These are phyloP conservation scores for Irineochytrium annulatum DNA, from an alignment of 192 early-diverging fungal genomes.

Conservation along the genomic window DNA sequence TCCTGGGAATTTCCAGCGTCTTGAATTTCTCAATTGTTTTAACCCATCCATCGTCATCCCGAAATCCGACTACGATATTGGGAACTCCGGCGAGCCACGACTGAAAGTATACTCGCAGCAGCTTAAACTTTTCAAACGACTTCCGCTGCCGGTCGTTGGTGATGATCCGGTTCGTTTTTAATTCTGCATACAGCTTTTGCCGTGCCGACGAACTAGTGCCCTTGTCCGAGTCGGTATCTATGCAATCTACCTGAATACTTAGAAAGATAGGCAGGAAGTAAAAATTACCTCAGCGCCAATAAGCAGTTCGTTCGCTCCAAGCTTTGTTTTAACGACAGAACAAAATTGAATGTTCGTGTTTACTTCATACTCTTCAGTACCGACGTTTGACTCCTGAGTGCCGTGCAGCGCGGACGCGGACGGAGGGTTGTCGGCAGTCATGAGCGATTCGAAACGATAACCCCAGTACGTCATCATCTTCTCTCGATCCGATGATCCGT, in stretches of 20 bases:
- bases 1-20: slow-evolving; percentile 77
- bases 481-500: slow-evolving; percentile 46
- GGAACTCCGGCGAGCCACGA: slow-evolving; percentile 88
- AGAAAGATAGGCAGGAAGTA: too few relatives aligned
- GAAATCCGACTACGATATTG: slow-evolving; percentile 76
- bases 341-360: slow-evolving; percentile 89
- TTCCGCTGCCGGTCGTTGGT: slow-evolving; percentile 36
- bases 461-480: slow-evolving; percentile 80
- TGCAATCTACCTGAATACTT: too few relatives aligned
- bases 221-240: too few relatives aligned
- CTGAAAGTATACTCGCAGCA: slow-evolving; percentile 91
- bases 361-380: slow-evolving; percentile 35
- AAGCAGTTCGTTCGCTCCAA: slow-evolving; percentile 66
- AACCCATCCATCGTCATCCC: slow-evolving; percentile 68
- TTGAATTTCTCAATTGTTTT: slow-evolving; percentile 56
- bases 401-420: slow-evolving; percentile 38
- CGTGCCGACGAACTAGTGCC: neutral
- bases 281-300: slow-evolving; percentile 93
- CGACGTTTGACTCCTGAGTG: slow-evolving; percentile 8
- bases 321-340: slow-evolving; percentile 71
- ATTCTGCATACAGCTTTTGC: slow-evolving; percentile 74
- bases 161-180: slow-evolving; percentile 79
- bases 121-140: slow-evolving; percentile 73
- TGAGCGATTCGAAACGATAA: slow-evolving; percentile 83
- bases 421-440: slow-evolving; percentile 59